Conservation (phyloP, 2,329 filamentous ascomycete genomes). For the Colletotrichum sp. region DNA sequence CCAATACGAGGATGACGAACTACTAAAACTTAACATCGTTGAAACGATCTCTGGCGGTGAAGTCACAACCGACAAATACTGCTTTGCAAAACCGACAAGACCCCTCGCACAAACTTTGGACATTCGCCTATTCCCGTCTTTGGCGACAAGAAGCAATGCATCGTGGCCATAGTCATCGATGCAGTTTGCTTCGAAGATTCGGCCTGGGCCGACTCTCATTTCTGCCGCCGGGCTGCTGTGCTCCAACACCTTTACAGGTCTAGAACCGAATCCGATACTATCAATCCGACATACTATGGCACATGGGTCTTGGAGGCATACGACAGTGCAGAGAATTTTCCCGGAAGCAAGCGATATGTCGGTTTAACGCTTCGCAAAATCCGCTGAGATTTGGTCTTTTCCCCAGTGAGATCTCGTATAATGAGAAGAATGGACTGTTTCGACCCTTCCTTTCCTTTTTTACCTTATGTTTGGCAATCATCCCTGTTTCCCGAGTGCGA, state of each 20-base stretch:
- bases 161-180: background rate
- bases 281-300: background rate
- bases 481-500: no score
- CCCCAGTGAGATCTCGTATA: no score
- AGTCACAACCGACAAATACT: background rate
- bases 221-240: background rate
- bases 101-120: background rate
- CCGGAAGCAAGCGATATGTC: background rate
- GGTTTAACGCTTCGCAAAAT: no score
- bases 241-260: background rate
- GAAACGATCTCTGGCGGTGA: background rate
- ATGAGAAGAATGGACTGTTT: no score
- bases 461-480: no score
- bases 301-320: background rate
- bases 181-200: background rate
- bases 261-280: background rate
- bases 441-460: no score
- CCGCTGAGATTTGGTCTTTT: no score
- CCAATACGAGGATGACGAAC: background rate
- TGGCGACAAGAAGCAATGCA: background rate
- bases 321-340: background rate
- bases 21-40: background rate
- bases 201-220: rapidly evolving
- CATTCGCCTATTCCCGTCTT: background rate
- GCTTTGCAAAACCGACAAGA: background rate